Evolutionary conservation across 768 basidiomycete genomes (phyloP), one percentile per base, ranked within the genome.

Genomic region (Punctularia strigosozonata): DNA sequence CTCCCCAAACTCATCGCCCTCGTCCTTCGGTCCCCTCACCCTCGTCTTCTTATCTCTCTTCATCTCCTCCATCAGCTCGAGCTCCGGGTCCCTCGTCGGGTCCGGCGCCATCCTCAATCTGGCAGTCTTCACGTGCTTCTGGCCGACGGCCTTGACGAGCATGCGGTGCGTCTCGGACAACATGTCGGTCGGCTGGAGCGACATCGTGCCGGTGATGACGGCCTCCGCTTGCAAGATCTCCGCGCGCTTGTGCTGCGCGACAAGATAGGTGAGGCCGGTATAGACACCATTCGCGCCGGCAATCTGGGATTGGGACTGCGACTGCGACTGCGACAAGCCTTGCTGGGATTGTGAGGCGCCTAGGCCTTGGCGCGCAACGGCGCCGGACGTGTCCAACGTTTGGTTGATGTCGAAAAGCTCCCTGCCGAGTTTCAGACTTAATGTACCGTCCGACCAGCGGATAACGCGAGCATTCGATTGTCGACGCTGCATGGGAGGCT

Each of bases 401-500:
- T 83, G 75, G 37, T 73, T 77, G 37, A 98, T 77, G 62, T 97
- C 91, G 60, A 92, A 98, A 4, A 95, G 66, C 52, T 98, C 94
- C 56, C 86, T 84, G 31, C 95, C 95, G 40, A 99, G 64, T 46
- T 86, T 82, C 22, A 99, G 71, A 49, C 90, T 92, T 41, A 90
- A 61, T 12, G 84, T 73, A 13, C 94, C 94, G 55, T 99, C 95
- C 5, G 91, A 95, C 95, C 95, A 99, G 12, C 84, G 76, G 42
- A 99, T 76, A 26, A 97, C 65, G 22, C 91, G 81, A 45, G 83
- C 77, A 53, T 99, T 99, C 13, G 89, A 88, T 65, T 92, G 82
- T 46, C 80, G 73, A 47, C 61, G 66, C 91, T 95, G 56, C 13
- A 28, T 6, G n/a, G 17, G 36, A 15, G 13, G 17, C 23, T 6